Percentiles rank a stretch among this genome's conserved stretches.
These are phyloP conservation scores for Triticum dicoccoides DNA, from an alignment of 176 grass and related monocot genomes.

Conservation along the genomic window DNA sequence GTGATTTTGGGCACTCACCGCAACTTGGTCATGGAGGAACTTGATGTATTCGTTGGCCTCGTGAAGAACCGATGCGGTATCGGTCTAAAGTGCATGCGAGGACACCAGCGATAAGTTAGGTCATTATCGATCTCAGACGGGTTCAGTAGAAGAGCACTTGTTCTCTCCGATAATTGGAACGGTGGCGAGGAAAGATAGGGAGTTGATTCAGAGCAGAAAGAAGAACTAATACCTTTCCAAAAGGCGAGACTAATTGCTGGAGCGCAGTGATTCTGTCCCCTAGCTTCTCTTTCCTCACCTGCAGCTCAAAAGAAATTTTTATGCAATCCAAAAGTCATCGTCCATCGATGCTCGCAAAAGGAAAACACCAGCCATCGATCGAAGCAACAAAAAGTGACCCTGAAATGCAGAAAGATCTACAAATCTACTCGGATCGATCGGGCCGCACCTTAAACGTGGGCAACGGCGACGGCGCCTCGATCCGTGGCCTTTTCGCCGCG, in stretches of 20 bases:
- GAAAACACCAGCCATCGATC: constrained; percentile 40
- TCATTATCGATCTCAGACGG: constrained; percentile 40
- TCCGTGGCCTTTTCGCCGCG: constrained; percentile 64
- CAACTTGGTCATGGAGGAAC: constrained; percentile 96
- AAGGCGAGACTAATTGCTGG: constrained; percentile 98
- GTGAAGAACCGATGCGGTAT: constrained; percentile 99
- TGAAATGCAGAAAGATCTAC: constrained; percentile 5
- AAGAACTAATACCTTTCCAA: constrained; percentile 91
- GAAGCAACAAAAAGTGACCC: constrained; percentile 37
- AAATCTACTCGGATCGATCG: constrained; percentile 13
- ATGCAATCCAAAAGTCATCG: constrained; percentile 30
- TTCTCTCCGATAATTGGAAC: constrained; percentile 17
- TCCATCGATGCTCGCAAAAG: constrained; percentile 24
- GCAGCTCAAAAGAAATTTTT: constrained; percentile 29
- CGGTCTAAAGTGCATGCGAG: constrained; percentile 51
- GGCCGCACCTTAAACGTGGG: constrained; percentile 84
- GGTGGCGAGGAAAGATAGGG: constrained; percentile 19
- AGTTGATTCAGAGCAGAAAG: constrained; percentile 32
- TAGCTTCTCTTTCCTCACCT: constrained; percentile 99
- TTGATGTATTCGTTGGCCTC: constrained; percentile 98
- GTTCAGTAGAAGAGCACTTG: constrained; percentile 24
- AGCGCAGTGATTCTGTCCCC: constrained; percentile 99
- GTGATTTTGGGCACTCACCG: constrained; percentile 50
- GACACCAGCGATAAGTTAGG: constrained; percentile 27
- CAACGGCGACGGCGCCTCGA: constrained; percentile 76